Evolutionary conservation across 306 rosid species (phyloP).

Genomic region (Dalbergia oliveri): DNA sequence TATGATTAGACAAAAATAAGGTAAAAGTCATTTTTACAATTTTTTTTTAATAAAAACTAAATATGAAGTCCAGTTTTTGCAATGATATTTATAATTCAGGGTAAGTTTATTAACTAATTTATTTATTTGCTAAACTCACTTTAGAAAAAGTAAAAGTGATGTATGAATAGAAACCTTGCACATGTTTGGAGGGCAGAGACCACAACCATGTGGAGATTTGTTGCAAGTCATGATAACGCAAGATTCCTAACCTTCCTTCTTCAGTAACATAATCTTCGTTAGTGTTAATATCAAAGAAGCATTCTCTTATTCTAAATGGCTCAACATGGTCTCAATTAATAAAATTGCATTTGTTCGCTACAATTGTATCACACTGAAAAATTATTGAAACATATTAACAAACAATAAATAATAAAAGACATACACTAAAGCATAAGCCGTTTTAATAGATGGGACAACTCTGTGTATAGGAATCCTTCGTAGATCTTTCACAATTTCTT

Average conservation of each 20-base stretch:
- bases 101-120: not conserved
- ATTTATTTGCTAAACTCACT: no score
- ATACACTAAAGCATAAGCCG: constrained; percentile 52
- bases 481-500: constrained; percentile 58
- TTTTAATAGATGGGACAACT: constrained; percentile 64
- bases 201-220: constrained; percentile 60
- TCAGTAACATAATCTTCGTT: constrained; percentile 66
- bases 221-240: constrained; percentile 58
- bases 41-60: no score
- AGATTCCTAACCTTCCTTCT: constrained; percentile 62
- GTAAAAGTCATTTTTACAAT: no score
- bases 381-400: not conserved
- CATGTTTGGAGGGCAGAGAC: constrained; percentile 77
- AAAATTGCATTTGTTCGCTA: constrained; percentile 81
- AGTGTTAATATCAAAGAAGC: constrained; percentile 73
- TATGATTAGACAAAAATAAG: no score
- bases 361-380: constrained; percentile 72
- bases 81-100: no score
- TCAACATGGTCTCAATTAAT: constrained; percentile 68
- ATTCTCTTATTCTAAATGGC: constrained; percentile 66
- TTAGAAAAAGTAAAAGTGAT: not conserved
- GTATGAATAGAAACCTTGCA: constrained; percentile 64
- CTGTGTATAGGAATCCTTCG: constrained; percentile 60
- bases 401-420: not conserved
- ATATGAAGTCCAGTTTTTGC: not conserved